These are phyloP conservation scores for Trichoderma lentiforme DNA, from an alignment of 2,329 filamentous ascomycete species.

Conservation along the genomic window DNA sequence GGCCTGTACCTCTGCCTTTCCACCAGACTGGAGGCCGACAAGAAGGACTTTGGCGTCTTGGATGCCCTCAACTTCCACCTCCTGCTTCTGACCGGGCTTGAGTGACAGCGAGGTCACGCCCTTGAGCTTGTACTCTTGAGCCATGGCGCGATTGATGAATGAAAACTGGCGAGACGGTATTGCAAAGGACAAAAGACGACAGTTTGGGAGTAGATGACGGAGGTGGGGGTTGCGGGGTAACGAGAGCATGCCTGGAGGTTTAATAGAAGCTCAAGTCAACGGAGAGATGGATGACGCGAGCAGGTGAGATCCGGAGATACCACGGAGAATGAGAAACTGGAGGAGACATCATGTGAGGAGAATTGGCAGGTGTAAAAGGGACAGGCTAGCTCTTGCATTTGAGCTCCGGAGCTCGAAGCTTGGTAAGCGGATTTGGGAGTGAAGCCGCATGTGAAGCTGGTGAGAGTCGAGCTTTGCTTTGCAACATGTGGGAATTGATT, in stretches of 20 bases:
- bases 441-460: neutral
- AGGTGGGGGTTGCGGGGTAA: constrained; percentile 20
- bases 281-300: neutral
- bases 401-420: neutral
- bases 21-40: constrained; percentile 36
- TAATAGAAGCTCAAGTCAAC: constrained; percentile 5
- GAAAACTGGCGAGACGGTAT: constrained; percentile 23
- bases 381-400: neutral
- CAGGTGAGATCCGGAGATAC: neutral
- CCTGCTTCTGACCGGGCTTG: constrained; percentile 76
- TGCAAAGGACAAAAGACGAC: neutral
- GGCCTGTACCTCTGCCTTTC: constrained; percentile 41
- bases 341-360: neutral
- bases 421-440: neutral
- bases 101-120: constrained; percentile 71
- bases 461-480: constrained; percentile 11
- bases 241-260: constrained; percentile 5
- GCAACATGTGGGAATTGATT: constrained; percentile 24
- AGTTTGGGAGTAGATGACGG: constrained; percentile 5
- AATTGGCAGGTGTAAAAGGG: neutral
- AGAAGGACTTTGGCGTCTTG: constrained; percentile 76
- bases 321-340: neutral
- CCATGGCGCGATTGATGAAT: constrained; percentile 41
- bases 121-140: constrained; percentile 67
- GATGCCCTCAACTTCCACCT: constrained; percentile 87